phyloP scores from a whole-genome alignment of 2,329 filamentous ascomycete species.

The Septoria linicola region DNA sequence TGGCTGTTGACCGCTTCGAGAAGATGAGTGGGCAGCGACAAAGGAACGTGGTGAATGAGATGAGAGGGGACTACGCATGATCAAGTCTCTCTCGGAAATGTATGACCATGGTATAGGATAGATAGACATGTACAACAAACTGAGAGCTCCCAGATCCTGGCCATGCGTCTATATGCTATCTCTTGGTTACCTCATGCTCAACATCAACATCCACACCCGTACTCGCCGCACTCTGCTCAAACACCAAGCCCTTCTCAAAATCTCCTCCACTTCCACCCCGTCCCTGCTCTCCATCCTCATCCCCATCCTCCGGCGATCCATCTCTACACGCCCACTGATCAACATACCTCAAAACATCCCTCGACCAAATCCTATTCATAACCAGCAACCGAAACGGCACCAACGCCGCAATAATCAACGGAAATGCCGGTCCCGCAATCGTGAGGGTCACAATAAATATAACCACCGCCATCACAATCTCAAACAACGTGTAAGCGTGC shows the following conservation, averaged over 20 bases:
- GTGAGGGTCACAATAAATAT: constrained; percentile 66
- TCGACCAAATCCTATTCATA: constrained; percentile 61
- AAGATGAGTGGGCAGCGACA: constrained; percentile 62
- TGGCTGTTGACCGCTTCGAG: constrained; percentile 71
- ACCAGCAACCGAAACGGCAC: constrained; percentile 61
- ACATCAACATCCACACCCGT: not conserved
- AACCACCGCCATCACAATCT: constrained; percentile 58
- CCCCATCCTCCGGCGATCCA: constrained; percentile 36
- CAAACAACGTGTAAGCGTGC: constrained; percentile 59
- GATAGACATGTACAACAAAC: not conserved
- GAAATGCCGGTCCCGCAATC: constrained; percentile 62
- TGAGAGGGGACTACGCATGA: constrained; percentile 34
- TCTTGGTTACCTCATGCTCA: not conserved
- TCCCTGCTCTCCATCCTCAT: not conserved
- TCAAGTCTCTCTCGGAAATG: not conserved
- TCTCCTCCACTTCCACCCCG: not conserved
- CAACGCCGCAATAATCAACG: constrained; percentile 62
- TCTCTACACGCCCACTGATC: constrained; percentile 47
- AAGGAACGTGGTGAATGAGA: constrained; percentile 51
- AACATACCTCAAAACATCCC: constrained; percentile 56
- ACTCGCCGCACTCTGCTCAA: not conserved
- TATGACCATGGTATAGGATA: not conserved
- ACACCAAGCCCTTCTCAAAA: not conserved
- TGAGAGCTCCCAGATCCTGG: not conserved
- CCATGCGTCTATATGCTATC: not conserved